Evolutionary conservation across 2,329 filamentous ascomycete genomes (phyloP).

Genomic region (Beauveria varroae): DNA sequence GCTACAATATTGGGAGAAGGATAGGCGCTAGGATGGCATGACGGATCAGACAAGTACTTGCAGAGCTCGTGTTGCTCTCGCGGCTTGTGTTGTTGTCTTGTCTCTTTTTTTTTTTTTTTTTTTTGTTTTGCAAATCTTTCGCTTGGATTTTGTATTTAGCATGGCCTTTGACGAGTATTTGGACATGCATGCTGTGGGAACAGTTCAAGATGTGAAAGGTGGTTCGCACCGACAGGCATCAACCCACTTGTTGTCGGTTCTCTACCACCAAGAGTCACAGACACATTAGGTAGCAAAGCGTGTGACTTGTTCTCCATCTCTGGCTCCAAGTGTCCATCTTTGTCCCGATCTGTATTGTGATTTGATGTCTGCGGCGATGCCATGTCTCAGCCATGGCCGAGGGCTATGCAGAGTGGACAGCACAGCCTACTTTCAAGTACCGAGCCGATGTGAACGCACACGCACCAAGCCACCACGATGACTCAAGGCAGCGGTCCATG

Average conservation of each 20-base stretch:
- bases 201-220: background rate
- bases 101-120: background rate
- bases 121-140: background rate
- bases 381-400: background rate
- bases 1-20: constrained; percentile 1
- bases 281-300: constrained; percentile 1
- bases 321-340: background rate
- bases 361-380: background rate
- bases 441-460: background rate
- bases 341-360: background rate
- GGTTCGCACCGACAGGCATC: background rate
- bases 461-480: background rate
- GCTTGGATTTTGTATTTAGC: background rate
- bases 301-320: background rate
- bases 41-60: background rate
- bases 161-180: background rate
- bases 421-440: background rate
- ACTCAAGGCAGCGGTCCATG: background rate
- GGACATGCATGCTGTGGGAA: background rate
- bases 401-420: background rate
- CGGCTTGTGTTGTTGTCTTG: background rate
- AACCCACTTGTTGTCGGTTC: background rate
- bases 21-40: constrained; percentile 4
- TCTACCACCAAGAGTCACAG: background rate
- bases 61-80: background rate